phyloP scores from a whole-genome alignment of 306 rosid genomes.

The Castanea mollissima region DNA sequence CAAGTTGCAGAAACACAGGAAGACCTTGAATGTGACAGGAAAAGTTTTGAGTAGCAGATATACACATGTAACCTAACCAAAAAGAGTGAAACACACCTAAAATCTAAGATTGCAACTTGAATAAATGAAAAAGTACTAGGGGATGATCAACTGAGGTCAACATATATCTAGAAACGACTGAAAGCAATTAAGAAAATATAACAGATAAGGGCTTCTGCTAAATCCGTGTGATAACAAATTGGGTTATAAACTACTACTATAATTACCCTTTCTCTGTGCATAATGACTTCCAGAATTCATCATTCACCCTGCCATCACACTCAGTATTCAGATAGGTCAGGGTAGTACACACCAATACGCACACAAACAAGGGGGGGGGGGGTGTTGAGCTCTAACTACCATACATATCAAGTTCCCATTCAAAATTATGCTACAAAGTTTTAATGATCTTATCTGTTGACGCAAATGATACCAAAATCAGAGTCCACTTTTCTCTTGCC shows the following conservation, averaged over 20 bases:
- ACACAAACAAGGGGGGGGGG: neutral
- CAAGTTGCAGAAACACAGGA: conserved; percentile 54
- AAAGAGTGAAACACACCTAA: neutral
- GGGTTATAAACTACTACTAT: neutral
- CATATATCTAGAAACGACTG: neutral
- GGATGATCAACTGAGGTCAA: neutral
- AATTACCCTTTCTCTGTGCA: neutral
- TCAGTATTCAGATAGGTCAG: neutral
- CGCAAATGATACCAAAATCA: neutral
- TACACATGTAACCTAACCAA: neutral
- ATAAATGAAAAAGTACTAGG: neutral
- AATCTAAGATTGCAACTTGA: conserved; percentile 2
- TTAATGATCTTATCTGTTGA: neutral
- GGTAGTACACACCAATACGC: no score
- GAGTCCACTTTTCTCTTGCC: neutral
- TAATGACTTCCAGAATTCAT: neutral
- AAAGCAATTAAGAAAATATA: neutral
- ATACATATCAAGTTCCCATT: neutral
- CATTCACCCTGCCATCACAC: neutral
- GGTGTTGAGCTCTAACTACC: neutral
- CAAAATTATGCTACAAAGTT: no score
- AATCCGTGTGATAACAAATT: neutral
- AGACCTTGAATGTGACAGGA: conserved; percentile 43
- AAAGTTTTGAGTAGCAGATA: conserved; percentile 1
- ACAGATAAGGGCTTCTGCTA: neutral